Evolutionary conservation across 2,329 filamentous ascomycete species (phyloP).

Genomic region (Penicillium griseofulvum): DNA sequence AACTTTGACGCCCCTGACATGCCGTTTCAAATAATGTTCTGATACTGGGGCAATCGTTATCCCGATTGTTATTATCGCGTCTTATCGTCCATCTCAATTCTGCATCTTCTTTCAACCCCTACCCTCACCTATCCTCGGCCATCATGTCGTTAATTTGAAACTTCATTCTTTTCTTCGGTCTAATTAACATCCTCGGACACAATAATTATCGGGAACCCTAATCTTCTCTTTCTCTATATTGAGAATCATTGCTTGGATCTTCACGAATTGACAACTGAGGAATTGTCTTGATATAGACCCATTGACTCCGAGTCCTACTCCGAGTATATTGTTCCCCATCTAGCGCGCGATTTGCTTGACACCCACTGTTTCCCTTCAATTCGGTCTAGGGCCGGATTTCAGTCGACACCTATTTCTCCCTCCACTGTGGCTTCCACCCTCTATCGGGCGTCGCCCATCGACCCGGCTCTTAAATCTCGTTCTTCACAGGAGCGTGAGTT

Average conservation of each 20-base stretch:
- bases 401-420: slow-evolving; percentile 46
- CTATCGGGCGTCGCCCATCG: slow-evolving; percentile 60
- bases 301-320: background rate
- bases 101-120: slow-evolving; percentile 10
- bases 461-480: slow-evolving; percentile 45
- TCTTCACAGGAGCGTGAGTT: slow-evolving; percentile 44
- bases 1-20: background rate
- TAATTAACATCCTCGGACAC: background rate
- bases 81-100: slow-evolving; percentile 10
- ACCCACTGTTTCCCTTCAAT: slow-evolving; percentile 16
- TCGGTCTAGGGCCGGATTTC: slow-evolving; percentile 38
- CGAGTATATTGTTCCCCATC: background rate
- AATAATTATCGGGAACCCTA: background rate
- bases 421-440: slow-evolving; percentile 60
- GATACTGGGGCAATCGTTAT: slow-evolving; percentile 11
- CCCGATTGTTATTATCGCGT: slow-evolving; percentile 12
- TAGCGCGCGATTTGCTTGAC: background rate
- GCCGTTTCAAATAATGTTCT: background rate
- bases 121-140: slow-evolving; percentile 4
- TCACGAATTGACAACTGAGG: background rate
- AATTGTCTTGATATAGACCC: background rate
- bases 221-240: background rate
- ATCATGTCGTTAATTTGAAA: slow-evolving; percentile 6
- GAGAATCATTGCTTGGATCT: background rate
- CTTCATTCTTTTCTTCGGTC: background rate